phyloP scores from a whole-genome alignment of 1,284 basidiomycete species.

The Malassezia cuniculi region DNA sequence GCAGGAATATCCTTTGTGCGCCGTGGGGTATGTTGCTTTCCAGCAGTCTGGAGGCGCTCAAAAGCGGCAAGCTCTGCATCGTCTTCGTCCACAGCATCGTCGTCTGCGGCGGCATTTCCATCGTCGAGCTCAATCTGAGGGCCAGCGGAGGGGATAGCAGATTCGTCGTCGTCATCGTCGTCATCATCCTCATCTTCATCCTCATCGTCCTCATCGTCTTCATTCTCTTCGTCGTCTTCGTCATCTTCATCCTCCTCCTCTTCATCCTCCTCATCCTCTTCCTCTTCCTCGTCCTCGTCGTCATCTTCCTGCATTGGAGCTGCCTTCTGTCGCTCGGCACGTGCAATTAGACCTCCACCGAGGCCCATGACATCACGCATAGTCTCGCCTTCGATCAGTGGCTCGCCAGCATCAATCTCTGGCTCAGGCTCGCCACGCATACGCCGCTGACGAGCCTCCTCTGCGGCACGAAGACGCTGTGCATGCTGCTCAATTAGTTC shows the following conservation, averaged over 20 bases:
- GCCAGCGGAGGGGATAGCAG: slow-evolving; percentile 18
- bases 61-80: slow-evolving; percentile 28
- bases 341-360: slow-evolving; percentile 48
- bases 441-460: slow-evolving; percentile 62
- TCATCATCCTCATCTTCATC: slow-evolving; percentile 33
- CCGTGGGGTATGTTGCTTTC: slow-evolving; percentile 34
- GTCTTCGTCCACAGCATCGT: slow-evolving; percentile 47
- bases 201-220: slow-evolving; percentile 28
- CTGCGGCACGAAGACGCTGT: slow-evolving; percentile 70
- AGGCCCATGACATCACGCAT: slow-evolving; percentile 8
- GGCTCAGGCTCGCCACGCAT: slow-evolving; percentile 69
- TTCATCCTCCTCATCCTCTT: slow-evolving; percentile 37
- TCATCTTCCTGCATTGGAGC: slow-evolving; percentile 65
- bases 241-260: slow-evolving; percentile 24
- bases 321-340: slow-evolving; percentile 61
- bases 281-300: slow-evolving; percentile 16
- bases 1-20: slow-evolving; percentile 22
- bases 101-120: slow-evolving; percentile 45
- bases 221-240: slow-evolving; percentile 46
- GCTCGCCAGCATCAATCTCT: slow-evolving; percentile 11
- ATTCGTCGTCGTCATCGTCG: slow-evolving; percentile 44
- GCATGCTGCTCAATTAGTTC: slow-evolving; percentile 81
- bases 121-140: slow-evolving; percentile 17
- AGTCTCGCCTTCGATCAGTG: slow-evolving; percentile 41
- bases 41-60: slow-evolving; percentile 25